Evolutionary conservation across 192 early-diverging fungal species (phyloP).

Genomic region (Coemansia furcata): DNA sequence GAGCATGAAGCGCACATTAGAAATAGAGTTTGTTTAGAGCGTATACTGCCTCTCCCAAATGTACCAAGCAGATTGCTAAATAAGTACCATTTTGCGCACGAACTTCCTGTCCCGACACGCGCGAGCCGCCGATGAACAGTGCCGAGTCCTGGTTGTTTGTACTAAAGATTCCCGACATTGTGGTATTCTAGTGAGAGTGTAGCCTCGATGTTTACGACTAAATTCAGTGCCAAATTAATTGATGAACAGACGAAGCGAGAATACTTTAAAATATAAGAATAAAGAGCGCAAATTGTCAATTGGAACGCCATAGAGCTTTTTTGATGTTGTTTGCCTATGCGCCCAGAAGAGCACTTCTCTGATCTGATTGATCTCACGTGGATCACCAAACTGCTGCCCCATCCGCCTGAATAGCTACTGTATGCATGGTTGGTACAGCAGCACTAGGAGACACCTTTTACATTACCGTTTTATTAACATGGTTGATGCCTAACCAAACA

Average conservation of each 20-base stretch:
- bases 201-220: not conserved
- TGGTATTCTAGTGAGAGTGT: not conserved
- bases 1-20: constrained; percentile 3
- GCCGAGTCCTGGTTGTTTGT: constrained; percentile 56
- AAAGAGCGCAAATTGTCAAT: not conserved
- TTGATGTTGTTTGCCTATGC: too few species aligned
- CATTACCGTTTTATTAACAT: too few species aligned
- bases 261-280: not conserved
- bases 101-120: constrained; percentile 88
- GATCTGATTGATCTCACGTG: too few species aligned
- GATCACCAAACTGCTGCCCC: too few species aligned
- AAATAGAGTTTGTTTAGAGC: not conserved
- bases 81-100: constrained; percentile 89
- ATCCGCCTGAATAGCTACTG: too few species aligned
- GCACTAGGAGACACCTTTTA: too few species aligned
- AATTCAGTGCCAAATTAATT: not conserved
- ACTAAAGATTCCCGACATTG: constrained; percentile 52
- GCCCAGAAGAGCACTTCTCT: too few species aligned
- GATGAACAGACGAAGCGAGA: not conserved
- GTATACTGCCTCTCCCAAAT: not conserved
- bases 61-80: not conserved
- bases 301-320: not conserved
- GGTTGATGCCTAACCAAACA: too few species aligned
- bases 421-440: too few species aligned
- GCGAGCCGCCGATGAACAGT: constrained; percentile 82